A percentile compares a stretch with the other conserved stretches of the same genome.
Evolutionary conservation across 2,329 filamentous ascomycete species (phyloP).

Genomic region (Aspergillus amoenus): DNA sequence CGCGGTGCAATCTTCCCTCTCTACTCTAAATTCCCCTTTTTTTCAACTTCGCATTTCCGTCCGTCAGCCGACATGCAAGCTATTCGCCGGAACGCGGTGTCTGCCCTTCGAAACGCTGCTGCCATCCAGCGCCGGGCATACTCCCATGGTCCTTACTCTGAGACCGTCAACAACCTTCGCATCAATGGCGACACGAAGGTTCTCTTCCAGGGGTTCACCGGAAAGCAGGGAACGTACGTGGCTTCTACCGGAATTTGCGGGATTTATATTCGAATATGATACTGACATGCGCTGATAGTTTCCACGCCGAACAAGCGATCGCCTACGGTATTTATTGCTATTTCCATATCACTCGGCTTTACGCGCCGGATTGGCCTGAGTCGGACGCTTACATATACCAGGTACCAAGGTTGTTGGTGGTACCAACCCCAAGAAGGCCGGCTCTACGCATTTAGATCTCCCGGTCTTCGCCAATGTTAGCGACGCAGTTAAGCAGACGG

Average conservation of each 20-base stretch:
- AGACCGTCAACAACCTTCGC: slow-evolving; percentile 81
- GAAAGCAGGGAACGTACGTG: slow-evolving; percentile 89
- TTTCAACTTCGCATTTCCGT: slow-evolving; percentile 4
- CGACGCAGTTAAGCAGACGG: slow-evolving; percentile 86
- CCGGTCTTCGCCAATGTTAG: slow-evolving; percentile 89
- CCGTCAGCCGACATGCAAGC: slow-evolving; percentile 68
- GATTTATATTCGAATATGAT: slow-evolving; percentile 30
- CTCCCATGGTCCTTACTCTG: slow-evolving; percentile 70
- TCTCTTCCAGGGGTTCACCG: slow-evolving; percentile 95
- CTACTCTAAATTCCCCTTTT: slow-evolving; percentile 14
- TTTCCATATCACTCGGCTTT: slow-evolving; percentile 12
- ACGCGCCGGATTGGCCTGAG: slow-evolving; percentile 4
- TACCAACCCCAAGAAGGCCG: slow-evolving; percentile 99
- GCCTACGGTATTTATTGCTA: slow-evolving; percentile 74
- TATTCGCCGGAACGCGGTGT: slow-evolving; percentile 70
- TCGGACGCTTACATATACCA: slow-evolving; percentile 42
- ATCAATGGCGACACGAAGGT: slow-evolving; percentile 94
- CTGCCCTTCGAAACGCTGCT: slow-evolving; percentile 65
- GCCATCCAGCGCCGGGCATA: slow-evolving; percentile 67
- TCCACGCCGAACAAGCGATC: slow-evolving; percentile 96
- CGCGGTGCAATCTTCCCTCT: slow-evolving; percentile 18
- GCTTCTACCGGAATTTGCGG: slow-evolving; percentile 9
- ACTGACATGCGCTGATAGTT: slow-evolving; percentile 55
- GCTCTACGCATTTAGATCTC: slow-evolving; percentile 80
- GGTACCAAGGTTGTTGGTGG: slow-evolving; percentile 97